phyloP scores from a whole-genome alignment of 768 basidiomycete genomes.

The Agrocybe pediades region DNA sequence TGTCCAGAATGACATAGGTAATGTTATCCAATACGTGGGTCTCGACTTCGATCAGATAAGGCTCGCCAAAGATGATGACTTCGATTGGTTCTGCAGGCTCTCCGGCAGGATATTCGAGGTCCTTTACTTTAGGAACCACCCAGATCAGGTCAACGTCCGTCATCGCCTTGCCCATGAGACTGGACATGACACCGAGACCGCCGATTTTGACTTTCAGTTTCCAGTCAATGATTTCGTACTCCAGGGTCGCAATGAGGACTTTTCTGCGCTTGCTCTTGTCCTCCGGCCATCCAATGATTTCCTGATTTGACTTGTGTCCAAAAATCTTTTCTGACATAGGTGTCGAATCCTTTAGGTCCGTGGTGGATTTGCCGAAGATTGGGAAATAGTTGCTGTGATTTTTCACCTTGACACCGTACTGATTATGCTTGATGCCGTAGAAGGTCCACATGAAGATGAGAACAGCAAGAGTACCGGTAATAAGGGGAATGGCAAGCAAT shows the following conservation, averaged over 20 bases:
- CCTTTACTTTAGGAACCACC: slow-evolving; percentile 95
- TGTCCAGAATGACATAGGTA: slow-evolving; percentile 92
- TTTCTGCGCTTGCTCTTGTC: slow-evolving; percentile 88
- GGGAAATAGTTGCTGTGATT: slow-evolving; percentile 82
- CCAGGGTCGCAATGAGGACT: slow-evolving; percentile 89
- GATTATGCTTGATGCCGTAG: slow-evolving; percentile 94
- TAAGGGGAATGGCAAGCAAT: slow-evolving; percentile 76
- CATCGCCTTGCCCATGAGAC: slow-evolving; percentile 98
- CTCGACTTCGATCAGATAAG: slow-evolving; percentile 94
- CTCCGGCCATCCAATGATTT: slow-evolving; percentile 96
- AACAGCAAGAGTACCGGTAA: slow-evolving; percentile 84
- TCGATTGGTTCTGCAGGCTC: slow-evolving; percentile 94
- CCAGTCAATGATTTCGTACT: slow-evolving; percentile 98
- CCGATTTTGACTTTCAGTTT: slow-evolving; percentile 98
- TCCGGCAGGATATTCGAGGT: slow-evolving; percentile 88
- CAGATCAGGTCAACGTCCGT: slow-evolving; percentile 93
- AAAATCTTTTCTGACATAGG: slow-evolving; percentile 76
- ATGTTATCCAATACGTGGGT: slow-evolving; percentile 93
- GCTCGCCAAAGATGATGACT: slow-evolving; percentile 94
- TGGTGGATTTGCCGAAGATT: slow-evolving; percentile 78
- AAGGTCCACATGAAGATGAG: slow-evolving; percentile 93
- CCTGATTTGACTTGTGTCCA: slow-evolving; percentile 60
- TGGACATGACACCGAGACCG: slow-evolving; percentile 97
- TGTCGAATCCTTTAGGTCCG: slow-evolving; percentile 67
- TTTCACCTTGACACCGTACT: slow-evolving; percentile 82